Evolutionary conservation across 2,329 filamentous ascomycete species (phyloP).

Genomic region (Xylariaceae sp.): DNA sequence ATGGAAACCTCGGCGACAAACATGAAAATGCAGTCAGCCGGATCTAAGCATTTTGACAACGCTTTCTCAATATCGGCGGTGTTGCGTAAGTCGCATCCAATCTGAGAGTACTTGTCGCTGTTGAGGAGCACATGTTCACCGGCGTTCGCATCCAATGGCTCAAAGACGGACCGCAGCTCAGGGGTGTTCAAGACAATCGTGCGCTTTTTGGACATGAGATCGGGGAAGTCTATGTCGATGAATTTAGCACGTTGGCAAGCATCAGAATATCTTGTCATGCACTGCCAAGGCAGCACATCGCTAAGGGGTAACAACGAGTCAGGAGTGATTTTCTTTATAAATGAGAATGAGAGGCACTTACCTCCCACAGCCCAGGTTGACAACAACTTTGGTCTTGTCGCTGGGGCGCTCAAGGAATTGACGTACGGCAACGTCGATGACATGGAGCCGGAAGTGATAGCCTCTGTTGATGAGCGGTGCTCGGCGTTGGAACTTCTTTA

Average conservation of each 20-base stretch:
- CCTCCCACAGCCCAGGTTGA: conserved; percentile 90
- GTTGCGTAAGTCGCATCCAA: conserved; percentile 76
- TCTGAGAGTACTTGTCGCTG: conserved; percentile 67
- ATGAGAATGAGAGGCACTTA: conserved; percentile 41
- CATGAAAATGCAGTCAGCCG: conserved; percentile 58
- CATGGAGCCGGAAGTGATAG: conserved; percentile 80
- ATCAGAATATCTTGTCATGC: conserved; percentile 60
- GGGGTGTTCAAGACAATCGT: conserved; percentile 59
- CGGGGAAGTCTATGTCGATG: conserved; percentile 80
- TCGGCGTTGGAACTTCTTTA: conserved; percentile 73
- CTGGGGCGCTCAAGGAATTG: conserved; percentile 59
- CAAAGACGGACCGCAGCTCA: conserved; percentile 51
- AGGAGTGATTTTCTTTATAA: conserved; percentile 2
- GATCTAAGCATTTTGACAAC: conserved; percentile 53
- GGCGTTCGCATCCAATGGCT: conserved; percentile 35
- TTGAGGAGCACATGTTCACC: conserved; percentile 50
- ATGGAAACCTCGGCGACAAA: conserved; percentile 88
- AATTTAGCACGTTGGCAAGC: conserved; percentile 59
- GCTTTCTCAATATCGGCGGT: conserved; percentile 54
- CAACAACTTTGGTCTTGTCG: conserved; percentile 61
- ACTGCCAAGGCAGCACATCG: conserved; percentile 83
- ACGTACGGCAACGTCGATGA: conserved; percentile 68
- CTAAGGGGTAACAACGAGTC: conserved; percentile 39
- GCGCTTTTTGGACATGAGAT: conserved; percentile 70
- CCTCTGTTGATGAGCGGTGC: conserved; percentile 88